phyloP scores from a whole-genome alignment of 345 rosid species.

The Aquilaria malaccensis region DNA sequence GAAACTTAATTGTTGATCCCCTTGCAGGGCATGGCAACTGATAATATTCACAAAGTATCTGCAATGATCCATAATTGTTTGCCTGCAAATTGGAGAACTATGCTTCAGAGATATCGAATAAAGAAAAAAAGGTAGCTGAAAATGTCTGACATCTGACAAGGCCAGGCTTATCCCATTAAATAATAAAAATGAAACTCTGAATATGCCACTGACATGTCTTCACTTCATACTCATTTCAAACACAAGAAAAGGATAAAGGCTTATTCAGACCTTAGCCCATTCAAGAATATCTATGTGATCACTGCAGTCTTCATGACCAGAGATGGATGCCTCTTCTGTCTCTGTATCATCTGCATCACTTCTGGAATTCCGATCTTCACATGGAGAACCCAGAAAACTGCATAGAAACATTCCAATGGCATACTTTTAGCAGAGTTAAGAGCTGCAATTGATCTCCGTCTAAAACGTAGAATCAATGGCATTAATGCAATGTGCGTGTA shows the following conservation, averaged over 20 bases:
- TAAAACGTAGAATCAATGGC: not conserved
- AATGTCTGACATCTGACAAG: not conserved
- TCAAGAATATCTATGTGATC: constrained; percentile 69
- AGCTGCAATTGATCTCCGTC: not conserved
- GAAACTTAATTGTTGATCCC: constrained; percentile 70
- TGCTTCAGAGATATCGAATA: constrained; percentile 2
- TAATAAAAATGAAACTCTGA: not conserved
- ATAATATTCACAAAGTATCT: constrained; percentile 74
- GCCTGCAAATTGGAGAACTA: constrained; percentile 35
- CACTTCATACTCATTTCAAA: constrained; percentile 2
- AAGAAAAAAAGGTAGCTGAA: not conserved
- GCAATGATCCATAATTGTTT: constrained; percentile 71
- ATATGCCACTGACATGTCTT: too few relatives aligned
- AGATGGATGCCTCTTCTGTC: constrained; percentile 74
- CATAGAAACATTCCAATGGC: constrained; percentile 16
- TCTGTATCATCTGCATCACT: constrained; percentile 65
- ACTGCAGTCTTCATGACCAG: constrained; percentile 79
- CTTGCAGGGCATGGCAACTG: constrained; percentile 53
- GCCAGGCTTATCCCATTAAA: not conserved
- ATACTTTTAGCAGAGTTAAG: not conserved
- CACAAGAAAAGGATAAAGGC: not conserved
- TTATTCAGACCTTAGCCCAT: constrained; percentile 77
- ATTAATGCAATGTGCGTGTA: not conserved
- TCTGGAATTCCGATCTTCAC: constrained; percentile 57
- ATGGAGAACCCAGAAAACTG: constrained; percentile 76